phyloP scores from a whole-genome alignment of 2,329 filamentous ascomycete species.

The Colletotrichum chlorophyti region DNA sequence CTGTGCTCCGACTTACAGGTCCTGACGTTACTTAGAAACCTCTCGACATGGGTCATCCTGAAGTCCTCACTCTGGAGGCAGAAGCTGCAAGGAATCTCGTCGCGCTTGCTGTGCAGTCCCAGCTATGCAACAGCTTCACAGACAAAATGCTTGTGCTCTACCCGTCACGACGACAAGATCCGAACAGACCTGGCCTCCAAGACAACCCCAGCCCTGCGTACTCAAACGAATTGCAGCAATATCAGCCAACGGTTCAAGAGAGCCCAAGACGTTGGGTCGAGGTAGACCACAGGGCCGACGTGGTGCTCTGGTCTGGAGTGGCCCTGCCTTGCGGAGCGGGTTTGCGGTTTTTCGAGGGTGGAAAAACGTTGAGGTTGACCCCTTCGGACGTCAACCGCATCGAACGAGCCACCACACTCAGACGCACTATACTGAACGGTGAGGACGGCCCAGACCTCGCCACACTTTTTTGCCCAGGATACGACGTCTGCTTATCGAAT shows the following conservation, averaged over 20 bases:
- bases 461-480: too few relatives aligned
- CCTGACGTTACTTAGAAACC: too few relatives aligned
- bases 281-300: background rate
- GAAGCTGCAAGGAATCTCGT: background rate
- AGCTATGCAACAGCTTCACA: background rate
- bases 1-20: too few relatives aligned
- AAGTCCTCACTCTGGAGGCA: background rate
- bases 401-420: background rate
- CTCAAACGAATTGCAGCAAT: too few relatives aligned
- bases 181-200: background rate
- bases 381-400: background rate
- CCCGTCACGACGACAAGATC: background rate
- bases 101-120: background rate
- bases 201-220: too few relatives aligned
- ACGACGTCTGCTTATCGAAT: too few relatives aligned
- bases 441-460: too few relatives aligned
- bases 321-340: background rate
- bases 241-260: too few relatives aligned
- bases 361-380: background rate
- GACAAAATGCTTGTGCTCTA: background rate
- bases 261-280: background rate
- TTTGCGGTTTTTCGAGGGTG: too few relatives aligned
- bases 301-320: background rate
- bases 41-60: background rate
- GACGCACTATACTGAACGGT: too few relatives aligned